Percentiles rank a stretch among this genome's conserved stretches.
These are phyloP conservation scores for Teratosphaeria pseudoeucalypti DNA, from an alignment of 2,329 filamentous ascomycete genomes.

Conservation along the genomic window DNA sequence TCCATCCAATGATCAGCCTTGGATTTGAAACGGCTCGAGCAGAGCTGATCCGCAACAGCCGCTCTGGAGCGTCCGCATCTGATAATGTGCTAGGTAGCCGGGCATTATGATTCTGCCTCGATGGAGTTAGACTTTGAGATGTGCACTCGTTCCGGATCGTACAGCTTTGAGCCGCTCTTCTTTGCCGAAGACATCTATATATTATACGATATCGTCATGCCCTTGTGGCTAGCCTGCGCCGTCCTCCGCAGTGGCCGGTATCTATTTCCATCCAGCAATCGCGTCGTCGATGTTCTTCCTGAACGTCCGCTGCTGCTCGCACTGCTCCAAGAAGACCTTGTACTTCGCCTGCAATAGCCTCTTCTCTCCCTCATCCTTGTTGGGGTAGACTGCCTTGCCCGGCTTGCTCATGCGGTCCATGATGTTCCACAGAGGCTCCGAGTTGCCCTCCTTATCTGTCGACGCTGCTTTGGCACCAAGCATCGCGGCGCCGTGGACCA, in stretches of 20 bases:
- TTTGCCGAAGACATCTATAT: neutral
- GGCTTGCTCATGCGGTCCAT: constrained; percentile 98
- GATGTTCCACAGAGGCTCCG: constrained; percentile 85
- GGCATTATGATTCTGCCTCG: no score
- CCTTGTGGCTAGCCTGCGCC: neutral
- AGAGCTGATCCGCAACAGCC: neutral
- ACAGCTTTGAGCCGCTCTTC: neutral
- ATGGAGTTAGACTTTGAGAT: no score
- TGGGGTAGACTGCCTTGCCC: constrained; percentile 70
- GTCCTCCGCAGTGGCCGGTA: neutral
- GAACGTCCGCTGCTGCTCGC: constrained; percentile 73
- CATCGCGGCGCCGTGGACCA: constrained; percentile 98
- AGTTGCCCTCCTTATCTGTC: constrained; percentile 62
- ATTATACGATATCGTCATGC: neutral
- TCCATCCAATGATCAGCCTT: neutral
- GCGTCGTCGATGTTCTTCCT: constrained; percentile 62
- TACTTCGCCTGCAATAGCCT: constrained; percentile 80
- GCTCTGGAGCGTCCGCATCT: neutral
- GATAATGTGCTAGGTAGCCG: neutral
- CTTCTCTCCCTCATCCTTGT: constrained; percentile 62
- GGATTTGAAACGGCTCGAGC: neutral
- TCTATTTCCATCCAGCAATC: constrained; percentile 24
- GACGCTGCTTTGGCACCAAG: constrained; percentile 94
- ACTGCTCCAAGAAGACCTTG: constrained; percentile 89
- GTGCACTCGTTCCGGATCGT: neutral